Evolutionary conservation across 1,284 basidiomycete species (phyloP), one percentile per base, ranked within the genome.

Genomic region (Heterobasidion occidentale): DNA sequence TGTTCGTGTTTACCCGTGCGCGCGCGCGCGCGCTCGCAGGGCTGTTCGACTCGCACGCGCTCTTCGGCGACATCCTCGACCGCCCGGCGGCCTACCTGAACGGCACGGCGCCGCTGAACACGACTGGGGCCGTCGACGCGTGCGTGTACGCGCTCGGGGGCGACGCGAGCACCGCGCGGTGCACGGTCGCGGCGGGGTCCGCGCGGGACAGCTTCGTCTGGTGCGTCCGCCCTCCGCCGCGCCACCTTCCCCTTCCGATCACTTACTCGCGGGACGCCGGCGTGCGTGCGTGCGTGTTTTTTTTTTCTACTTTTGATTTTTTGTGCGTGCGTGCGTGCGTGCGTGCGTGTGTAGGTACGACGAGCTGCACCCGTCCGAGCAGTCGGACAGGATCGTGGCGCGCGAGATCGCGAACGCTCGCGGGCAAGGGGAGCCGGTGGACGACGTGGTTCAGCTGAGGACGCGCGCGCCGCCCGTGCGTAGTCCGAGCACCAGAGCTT

Each of bases 291-390:
- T n/a, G n/a, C n/a, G n/a, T n/a, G n/a, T n/a, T n/a, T n/a, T 33
- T 27, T 9, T 48, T 0, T 9, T 6, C 46, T 14, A 19, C 12
- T 1, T 42, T 15, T 20, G 48, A 38, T 27, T 34, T 9, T 8
- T 20, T 11, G 36, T 49, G 7, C 49, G 34, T 51, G n/a, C 38
- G 7, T 9, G 47, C 51, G 34, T 15, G 53, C 53, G 51, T 56
- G n/a, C 33, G 12, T 46, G 27, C 51, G 42, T 3, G 12, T 5
- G 17, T 55, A 80, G 79, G 79, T 80, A 69, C 54, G 79, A 83
- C 61, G 81, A 82, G 61, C 66, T 82, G 44, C 80, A 83, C 61
- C 79, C 80, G 6, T 79, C 77, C 20, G 79, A 81, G 58, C 80
- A 83, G 60, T 72, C 77, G 1, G 74, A 79, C 59, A 68, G 79